A percentile compares a stretch with the other conserved stretches of the same genome.
phyloP scores from a whole-genome alignment of 306 rosid genomes.

The Inga oerstediana region DNA sequence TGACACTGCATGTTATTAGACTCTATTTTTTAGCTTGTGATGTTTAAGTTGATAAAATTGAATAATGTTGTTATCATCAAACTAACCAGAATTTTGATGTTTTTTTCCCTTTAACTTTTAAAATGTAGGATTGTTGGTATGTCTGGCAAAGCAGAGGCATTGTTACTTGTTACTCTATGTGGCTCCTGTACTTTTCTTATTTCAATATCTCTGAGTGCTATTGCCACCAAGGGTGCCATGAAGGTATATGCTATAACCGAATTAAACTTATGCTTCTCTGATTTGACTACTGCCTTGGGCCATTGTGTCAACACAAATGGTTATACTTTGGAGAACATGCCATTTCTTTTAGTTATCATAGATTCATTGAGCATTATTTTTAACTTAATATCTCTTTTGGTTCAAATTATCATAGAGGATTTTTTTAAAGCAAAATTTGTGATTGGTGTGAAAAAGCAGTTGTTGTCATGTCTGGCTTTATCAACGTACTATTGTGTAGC shows the following conservation, averaged over 20 bases:
- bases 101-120: slow-evolving; percentile 29
- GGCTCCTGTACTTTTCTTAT: slow-evolving; percentile 93
- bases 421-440: slow-evolving; percentile 6
- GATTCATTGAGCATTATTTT: background rate
- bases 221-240: slow-evolving; percentile 99
- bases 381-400: background rate
- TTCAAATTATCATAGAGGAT: background rate
- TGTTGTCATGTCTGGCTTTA: slow-evolving; percentile 29
- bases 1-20: background rate
- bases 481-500: background rate
- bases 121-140: slow-evolving; percentile 95
- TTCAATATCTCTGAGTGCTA: slow-evolving; percentile 92
- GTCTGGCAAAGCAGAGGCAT: slow-evolving; percentile 87
- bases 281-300: slow-evolving; percentile 16
- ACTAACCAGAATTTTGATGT: slow-evolving; percentile 28
- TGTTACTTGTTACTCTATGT: slow-evolving; percentile 78
- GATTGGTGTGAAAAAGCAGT: slow-evolving; percentile 27
- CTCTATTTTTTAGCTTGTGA: background rate
- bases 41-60: slow-evolving; percentile 27
- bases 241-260: slow-evolving; percentile 59
- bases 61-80: slow-evolving; percentile 21
- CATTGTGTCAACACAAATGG: slow-evolving; percentile 10
- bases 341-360: background rate
- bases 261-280: slow-evolving; percentile 21
- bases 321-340: background rate